Percentiles rank a stretch among this genome's conserved stretches.
Evolutionary conservation across 2,329 filamentous ascomycete genomes (phyloP).

Genomic region (Talaromyces verruculosus): DNA sequence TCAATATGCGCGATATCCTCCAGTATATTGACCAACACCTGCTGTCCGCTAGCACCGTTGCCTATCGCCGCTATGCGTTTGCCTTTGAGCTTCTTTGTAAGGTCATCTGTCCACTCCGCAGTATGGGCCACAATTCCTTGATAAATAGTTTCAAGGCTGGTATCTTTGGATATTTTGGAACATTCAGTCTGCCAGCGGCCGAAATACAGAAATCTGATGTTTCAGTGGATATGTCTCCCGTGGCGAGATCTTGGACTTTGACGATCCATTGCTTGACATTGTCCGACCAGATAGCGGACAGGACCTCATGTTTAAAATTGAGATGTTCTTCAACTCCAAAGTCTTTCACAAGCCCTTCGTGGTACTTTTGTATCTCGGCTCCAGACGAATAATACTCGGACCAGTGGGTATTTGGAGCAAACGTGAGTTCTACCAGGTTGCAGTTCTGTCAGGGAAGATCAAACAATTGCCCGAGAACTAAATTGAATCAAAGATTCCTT

Average conservation of each 20-base stretch:
- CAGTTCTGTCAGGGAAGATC: neutral
- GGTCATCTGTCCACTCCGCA: constrained; percentile 13
- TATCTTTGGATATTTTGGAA: constrained; percentile 15
- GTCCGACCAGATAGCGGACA: constrained; percentile 12
- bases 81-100: constrained; percentile 11
- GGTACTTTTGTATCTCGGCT: constrained; percentile 13
- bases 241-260: constrained; percentile 7
- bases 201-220: constrained; percentile 14
- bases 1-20: constrained; percentile 11
- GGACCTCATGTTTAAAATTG: constrained; percentile 7
- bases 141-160: constrained; percentile 6
- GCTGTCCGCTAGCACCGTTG: constrained; percentile 17
- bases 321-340: constrained; percentile 5
- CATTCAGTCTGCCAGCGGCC: constrained; percentile 9
- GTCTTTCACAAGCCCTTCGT: constrained; percentile 2
- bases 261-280: constrained; percentile 11
- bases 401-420: constrained; percentile 15
- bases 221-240: constrained; percentile 6
- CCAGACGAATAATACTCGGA: constrained; percentile 17
- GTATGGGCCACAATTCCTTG: constrained; percentile 12
- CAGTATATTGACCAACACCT: constrained; percentile 7
- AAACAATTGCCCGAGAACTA: neutral
- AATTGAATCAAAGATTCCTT: neutral
- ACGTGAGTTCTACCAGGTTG: constrained; percentile 13
- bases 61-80: constrained; percentile 16